Percentiles rank a stretch among this genome's conserved stretches.
Evolutionary conservation across 208 protist genomes (phyloP).

Genomic region (Crithidia bombi): DNA sequence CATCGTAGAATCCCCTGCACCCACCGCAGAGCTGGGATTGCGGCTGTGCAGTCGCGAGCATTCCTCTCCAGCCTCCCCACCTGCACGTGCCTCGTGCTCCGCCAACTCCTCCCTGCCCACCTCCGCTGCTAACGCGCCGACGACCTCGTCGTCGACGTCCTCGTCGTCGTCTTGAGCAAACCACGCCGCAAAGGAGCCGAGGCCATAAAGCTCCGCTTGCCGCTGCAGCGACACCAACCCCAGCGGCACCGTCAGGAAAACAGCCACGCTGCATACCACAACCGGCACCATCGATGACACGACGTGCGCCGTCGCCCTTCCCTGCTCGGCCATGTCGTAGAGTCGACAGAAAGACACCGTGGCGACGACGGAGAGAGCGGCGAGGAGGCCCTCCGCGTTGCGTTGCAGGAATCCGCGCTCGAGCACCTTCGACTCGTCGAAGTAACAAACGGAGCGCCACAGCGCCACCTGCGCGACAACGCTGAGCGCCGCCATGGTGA

Average conservation of each 20-base stretch:
- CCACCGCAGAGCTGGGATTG: neutral
- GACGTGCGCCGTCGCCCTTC: conserved; percentile 30
- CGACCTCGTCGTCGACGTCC: conserved; percentile 19
- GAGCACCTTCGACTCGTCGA: conserved; percentile 44
- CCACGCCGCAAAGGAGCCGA: conserved; percentile 36
- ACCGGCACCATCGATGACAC: conserved; percentile 53
- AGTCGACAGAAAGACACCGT: conserved; percentile 62
- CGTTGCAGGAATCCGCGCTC: conserved; percentile 42
- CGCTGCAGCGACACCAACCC: conserved; percentile 74
- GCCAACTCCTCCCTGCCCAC: neutral
- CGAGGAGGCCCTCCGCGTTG: conserved; percentile 76
- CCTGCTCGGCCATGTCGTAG: conserved; percentile 43
- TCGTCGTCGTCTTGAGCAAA: conserved; percentile 35
- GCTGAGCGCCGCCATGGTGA: conserved; percentile 46
- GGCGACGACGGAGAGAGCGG: conserved; percentile 54
- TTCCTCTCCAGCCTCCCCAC: neutral
- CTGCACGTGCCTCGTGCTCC: conserved; percentile 4
- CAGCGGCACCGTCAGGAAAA: conserved; percentile 62
- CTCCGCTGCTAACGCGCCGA: conserved; percentile 4
- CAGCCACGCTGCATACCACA: conserved; percentile 54
- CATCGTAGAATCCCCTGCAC: neutral
- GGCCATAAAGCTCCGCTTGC: conserved; percentile 52
- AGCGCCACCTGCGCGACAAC: conserved; percentile 55
- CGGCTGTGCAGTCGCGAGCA: neutral
- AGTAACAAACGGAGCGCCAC: conserved; percentile 51